These are phyloP conservation scores for Jaltomata sinuosa DNA, from an alignment of 257 asterid species.

Conservation along the genomic window DNA sequence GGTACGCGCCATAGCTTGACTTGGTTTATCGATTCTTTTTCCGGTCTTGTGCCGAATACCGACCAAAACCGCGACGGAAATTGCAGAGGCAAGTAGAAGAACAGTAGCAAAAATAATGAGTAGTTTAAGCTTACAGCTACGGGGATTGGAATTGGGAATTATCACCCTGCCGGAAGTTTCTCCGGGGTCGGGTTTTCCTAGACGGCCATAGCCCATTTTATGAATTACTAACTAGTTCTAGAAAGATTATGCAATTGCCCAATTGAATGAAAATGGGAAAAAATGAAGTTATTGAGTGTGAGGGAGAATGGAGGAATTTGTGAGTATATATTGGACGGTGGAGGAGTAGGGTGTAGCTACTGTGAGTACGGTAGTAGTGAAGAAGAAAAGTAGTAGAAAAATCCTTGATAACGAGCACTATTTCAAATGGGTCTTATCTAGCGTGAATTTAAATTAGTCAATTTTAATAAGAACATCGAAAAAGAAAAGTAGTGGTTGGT, in stretches of 20 bases:
- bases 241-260: neutral
- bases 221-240: neutral
- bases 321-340: neutral
- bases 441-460: no score
- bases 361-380: neutral
- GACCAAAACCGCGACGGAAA: constrained; percentile 39
- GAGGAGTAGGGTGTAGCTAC: no score
- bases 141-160: constrained; percentile 11
- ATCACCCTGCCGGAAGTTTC: constrained; percentile 25
- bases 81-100: constrained; percentile 42
- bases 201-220: constrained; percentile 53
- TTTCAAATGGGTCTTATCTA: no score
- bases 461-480: no score
- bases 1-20: constrained; percentile 59
- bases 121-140: constrained; percentile 30
- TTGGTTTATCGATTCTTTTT: constrained; percentile 32
- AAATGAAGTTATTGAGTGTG: neutral
- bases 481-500: constrained; percentile 31
- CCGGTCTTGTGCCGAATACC: constrained; percentile 21
- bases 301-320: neutral
- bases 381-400: no score
- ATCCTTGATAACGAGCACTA: no score
- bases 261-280: neutral
- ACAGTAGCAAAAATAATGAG: constrained; percentile 38
- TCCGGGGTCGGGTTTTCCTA: constrained; percentile 24